A percentile compares a stretch with the other conserved stretches of the same genome.
phyloP scores from a whole-genome alignment of 2,329 filamentous ascomycete species.

The Lecanicillium sp. region DNA sequence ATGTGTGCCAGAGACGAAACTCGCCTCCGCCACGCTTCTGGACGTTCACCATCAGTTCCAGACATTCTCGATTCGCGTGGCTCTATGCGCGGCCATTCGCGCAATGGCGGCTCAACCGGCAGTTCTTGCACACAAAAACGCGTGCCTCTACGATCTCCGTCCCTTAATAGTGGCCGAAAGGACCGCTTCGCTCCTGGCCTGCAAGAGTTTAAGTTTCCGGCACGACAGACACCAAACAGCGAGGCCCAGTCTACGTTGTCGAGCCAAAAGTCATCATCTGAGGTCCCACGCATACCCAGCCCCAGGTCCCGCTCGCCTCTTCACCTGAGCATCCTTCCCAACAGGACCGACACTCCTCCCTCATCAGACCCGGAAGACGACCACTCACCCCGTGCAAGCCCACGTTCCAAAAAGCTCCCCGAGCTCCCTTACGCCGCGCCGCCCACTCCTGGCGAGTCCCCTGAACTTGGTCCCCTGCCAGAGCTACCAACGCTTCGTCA shows the following conservation, averaged over 20 bases:
- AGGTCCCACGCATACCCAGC: conserved; percentile 17
- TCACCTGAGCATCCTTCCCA: conserved; percentile 12
- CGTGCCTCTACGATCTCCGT: conserved; percentile 18
- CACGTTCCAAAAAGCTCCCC: conserved; percentile 19
- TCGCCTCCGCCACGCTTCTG: conserved; percentile 19
- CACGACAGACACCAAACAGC: conserved; percentile 20
- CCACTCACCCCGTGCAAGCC: conserved; percentile 7
- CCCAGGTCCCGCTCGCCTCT: conserved; percentile 18
- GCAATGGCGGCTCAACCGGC: conserved; percentile 9
- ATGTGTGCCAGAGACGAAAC: conserved; percentile 51
- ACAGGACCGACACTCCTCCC: conserved; percentile 24
- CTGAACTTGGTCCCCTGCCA: conserved; percentile 22
- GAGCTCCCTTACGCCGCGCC: conserved; percentile 16
- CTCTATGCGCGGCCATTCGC: conserved; percentile 7
- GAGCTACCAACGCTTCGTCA: conserved; percentile 16
- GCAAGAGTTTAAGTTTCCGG: conserved; percentile 29
- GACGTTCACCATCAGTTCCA: conserved; percentile 16
- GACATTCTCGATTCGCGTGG: conserved; percentile 5
- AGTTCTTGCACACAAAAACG: conserved; percentile 11
- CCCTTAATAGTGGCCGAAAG: conserved; percentile 13
- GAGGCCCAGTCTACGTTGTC: conserved; percentile 17
- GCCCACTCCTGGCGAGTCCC: conserved; percentile 26
- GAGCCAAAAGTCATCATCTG: conserved; percentile 14
- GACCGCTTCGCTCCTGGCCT: conserved; percentile 21
- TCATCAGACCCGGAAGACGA: conserved; percentile 26